phyloP scores from a whole-genome alignment of 1,139 yeast species.

The Citeromyces hawaiiensis region DNA sequence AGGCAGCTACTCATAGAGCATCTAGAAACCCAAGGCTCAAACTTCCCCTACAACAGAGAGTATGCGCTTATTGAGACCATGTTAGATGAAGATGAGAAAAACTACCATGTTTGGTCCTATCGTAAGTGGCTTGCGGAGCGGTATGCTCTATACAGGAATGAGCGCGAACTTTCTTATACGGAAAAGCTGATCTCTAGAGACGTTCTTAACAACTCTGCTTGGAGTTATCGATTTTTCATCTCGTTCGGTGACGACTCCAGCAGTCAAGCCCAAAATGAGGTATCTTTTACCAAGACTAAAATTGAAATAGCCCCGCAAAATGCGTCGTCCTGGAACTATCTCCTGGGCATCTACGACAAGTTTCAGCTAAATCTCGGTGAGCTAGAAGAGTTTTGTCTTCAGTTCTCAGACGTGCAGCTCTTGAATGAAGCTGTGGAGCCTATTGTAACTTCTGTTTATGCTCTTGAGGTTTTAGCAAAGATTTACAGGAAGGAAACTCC shows the following conservation, averaged over 20 bases:
- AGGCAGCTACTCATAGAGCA: constrained; percentile 45
- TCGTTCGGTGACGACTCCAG: constrained; percentile 16
- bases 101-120: constrained; percentile 95
- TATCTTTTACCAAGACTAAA: constrained; percentile 28
- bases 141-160: constrained; percentile 30
- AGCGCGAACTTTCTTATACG: constrained; percentile 39
- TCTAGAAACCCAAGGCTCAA: constrained; percentile 11
- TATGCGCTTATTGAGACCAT: constrained; percentile 49
- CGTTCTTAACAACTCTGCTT: constrained; percentile 82
- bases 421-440: constrained; percentile 19
- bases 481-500: constrained; percentile 22
- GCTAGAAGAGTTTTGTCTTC: constrained; percentile 19
- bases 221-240: constrained; percentile 76
- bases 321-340: constrained; percentile 80
- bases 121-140: constrained; percentile 63
- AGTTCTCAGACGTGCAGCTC: constrained; percentile 29
- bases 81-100: constrained; percentile 70
- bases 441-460: constrained; percentile 37
- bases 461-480: constrained; percentile 51
- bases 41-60: constrained; percentile 39
- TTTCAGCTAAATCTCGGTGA: constrained; percentile 12
- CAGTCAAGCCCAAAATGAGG: constrained; percentile 16
- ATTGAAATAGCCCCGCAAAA: constrained; percentile 65
- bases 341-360: constrained; percentile 40
- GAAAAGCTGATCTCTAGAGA: constrained; percentile 42